Percentiles rank a stretch among this genome's conserved stretches.
Evolutionary conservation across 2,329 filamentous ascomycete genomes (phyloP).

Genomic region (Clarireedia monteithiana): DNA sequence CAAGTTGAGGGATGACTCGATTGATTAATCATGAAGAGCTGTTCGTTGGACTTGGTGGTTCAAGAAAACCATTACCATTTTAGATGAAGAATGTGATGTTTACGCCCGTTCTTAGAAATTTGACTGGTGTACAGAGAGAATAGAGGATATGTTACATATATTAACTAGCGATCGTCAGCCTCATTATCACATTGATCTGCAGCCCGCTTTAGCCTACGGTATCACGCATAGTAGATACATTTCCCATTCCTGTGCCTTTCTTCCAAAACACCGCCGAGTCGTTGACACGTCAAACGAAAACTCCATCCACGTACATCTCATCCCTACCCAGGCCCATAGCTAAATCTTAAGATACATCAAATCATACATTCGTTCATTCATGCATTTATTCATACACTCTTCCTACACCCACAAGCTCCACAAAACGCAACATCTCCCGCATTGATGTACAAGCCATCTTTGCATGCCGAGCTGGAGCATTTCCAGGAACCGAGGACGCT

Average conservation of each 20-base stretch:
- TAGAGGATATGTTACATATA: no score
- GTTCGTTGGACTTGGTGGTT: not conserved
- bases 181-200: no score
- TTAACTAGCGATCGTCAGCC: no score
- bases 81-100: no score
- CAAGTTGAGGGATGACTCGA: slow-evolving; percentile 60
- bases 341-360: not conserved
- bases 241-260: no score
- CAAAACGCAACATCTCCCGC: slow-evolving; percentile 62
- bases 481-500: slow-evolving; percentile 54
- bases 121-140: no score
- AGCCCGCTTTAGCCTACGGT: no score
- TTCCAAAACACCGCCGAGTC: no score
- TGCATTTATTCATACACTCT: not conserved
- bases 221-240: no score
- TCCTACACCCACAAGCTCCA: slow-evolving; percentile 52
- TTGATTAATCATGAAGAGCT: slow-evolving; percentile 37
- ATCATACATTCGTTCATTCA: not conserved
- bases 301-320: not conserved
- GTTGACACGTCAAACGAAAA: not conserved
- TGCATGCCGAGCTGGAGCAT: slow-evolving; percentile 51
- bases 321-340: not conserved
- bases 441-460: slow-evolving; percentile 54
- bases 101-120: no score
- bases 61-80: no score